Base-by-base conservation (phyloP, 2,329 filamentous ascomycete genomes). In the Fusarium gaditjirri region DNA sequence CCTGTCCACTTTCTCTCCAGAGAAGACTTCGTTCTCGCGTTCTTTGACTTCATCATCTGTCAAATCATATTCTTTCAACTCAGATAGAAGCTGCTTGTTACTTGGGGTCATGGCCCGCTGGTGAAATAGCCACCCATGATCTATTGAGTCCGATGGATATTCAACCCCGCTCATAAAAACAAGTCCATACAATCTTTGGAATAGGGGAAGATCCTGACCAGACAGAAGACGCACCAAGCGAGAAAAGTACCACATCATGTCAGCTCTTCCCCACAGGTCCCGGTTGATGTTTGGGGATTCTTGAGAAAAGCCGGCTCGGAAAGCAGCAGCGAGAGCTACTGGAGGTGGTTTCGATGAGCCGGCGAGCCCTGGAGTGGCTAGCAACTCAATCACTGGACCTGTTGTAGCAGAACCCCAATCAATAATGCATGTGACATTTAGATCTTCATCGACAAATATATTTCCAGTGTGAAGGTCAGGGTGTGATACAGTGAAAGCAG, bases 151-250 rank as follows among this genome's bases (percentile, higher is more conserved):
- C 7, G n/a, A 11, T 9, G 21, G 6, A n/a, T 8, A 6, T 7
- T 63, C 53, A 16, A 17, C 16, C 2, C 36, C 23, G 6, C 17
- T 13, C 61, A 60, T 55, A 8, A 70, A 44, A 6, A 69, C 64
- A 50, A 71, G 58, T 16, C 61, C 35, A 46, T 70, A 70, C 13
- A 75, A 38, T 2, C 10, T 46, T 60, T 57, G 50, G 10, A 75
- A 75, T 3, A 67, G n/a, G 3, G 4, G 12, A 29, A 65, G 62
- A 35, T 77, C 72, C n/a, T 75, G 62, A 8, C 29, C 63, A 5
- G 72, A 74, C 12, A 76, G 60, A 38, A 74, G 29, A 23, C 71
- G 61, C 5, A 67, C 41, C 9, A 76, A 35, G 8, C 61, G 67
- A 29, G 67, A 60, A 23, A 75, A 70, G 38, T 52, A 29, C 66